Evolutionary conservation across 176 grass and related monocot genomes (phyloP).

Genomic region (Poa annua): DNA sequence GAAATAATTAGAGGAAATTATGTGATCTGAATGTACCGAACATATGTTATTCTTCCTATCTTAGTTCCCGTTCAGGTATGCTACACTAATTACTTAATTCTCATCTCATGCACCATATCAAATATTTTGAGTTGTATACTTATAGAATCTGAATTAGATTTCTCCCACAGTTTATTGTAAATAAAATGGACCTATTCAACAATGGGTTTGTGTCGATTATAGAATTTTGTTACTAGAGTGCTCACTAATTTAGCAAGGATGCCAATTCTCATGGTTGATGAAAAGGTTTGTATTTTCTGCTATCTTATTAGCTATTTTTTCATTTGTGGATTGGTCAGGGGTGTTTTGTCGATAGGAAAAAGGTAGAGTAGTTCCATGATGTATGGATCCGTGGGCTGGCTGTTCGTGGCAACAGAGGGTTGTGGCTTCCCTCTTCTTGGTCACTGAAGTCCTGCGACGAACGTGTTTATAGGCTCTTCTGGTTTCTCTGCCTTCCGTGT

Average conservation of each 20-base stretch:
- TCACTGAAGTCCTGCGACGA: no score
- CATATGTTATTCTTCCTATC: neutral
- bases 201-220: neutral
- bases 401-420: no score
- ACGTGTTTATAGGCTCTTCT: no score
- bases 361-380: no score
- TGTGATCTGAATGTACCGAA: neutral
- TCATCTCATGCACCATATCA: neutral
- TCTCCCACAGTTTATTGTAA: neutral
- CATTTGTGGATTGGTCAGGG: no score
- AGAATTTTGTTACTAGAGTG: neutral
- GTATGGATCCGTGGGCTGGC: no score
- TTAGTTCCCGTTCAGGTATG: neutral
- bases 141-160: neutral
- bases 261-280: neutral
- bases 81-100: neutral
- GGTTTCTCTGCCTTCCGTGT: no score
- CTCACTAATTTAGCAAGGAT: neutral
- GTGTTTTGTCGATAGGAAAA: no score
- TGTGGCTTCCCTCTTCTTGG: no score
- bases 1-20: no score
- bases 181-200: neutral
- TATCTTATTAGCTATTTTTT: no score
- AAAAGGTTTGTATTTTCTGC: no score
- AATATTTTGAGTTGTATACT: neutral